Percentiles rank a stretch among this genome's conserved stretches.
phyloP scores from a whole-genome alignment of 1,284 basidiomycete species.

The Phlebopus sp. region DNA sequence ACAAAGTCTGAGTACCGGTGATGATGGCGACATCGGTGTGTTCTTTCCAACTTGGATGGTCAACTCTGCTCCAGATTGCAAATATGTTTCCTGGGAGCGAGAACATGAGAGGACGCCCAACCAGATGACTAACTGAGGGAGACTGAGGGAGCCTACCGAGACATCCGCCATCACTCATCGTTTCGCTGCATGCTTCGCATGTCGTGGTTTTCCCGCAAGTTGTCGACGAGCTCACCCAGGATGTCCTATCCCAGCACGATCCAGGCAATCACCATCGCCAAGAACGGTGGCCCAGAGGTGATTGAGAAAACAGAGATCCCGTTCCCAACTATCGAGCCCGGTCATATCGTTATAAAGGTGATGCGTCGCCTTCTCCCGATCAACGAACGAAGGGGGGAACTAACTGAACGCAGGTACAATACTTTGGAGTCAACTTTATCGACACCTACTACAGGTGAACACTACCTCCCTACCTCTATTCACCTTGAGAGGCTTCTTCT shows the following conservation, averaged over 20 bases:
- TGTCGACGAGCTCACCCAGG: slow-evolving; percentile 19
- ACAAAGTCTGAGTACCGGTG: too few species aligned
- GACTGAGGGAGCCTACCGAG: too few species aligned
- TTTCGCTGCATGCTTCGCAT: slow-evolving; percentile 6
- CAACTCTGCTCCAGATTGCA: too few species aligned
- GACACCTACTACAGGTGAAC: slow-evolving; percentile 72
- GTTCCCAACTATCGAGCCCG: slow-evolving; percentile 60
- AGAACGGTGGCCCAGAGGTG: slow-evolving; percentile 77
- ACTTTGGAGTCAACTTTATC: slow-evolving; percentile 84
- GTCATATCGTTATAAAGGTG: slow-evolving; percentile 81
- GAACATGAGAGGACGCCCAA: too few species aligned
- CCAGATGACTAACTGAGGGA: too few species aligned
- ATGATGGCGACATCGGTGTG: too few species aligned
- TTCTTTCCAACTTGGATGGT: too few species aligned
- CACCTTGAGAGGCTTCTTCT: not conserved
- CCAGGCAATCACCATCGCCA: slow-evolving; percentile 57
- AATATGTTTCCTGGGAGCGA: too few species aligned
- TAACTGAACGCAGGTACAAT: slow-evolving; percentile 47
- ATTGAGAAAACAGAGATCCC: slow-evolving; percentile 62
- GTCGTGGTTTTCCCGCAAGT: slow-evolving; percentile 26
- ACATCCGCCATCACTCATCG: not conserved
- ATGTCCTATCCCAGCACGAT: slow-evolving; percentile 49
- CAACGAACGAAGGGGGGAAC: slow-evolving; percentile 6
- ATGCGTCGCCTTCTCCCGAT: slow-evolving; percentile 4
- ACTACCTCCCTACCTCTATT: not conserved